A percentile compares a stretch with the other conserved stretches of the same genome.
phyloP scores from a whole-genome alignment of 345 rosid species.

The Noccaea bulbosa region DNA sequence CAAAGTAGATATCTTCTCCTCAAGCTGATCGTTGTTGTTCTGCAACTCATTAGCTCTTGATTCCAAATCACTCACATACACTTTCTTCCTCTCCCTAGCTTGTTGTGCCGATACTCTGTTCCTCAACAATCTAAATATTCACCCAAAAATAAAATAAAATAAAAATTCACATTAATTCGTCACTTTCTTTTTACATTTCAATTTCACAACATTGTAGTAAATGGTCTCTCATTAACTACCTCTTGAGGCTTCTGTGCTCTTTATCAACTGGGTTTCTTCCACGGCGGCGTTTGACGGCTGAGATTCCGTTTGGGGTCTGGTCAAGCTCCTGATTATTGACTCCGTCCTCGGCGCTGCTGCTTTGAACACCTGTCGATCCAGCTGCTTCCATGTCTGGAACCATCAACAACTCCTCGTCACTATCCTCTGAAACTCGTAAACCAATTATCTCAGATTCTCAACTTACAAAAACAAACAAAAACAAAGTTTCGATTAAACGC shows the following conservation, averaged over 20 bases:
- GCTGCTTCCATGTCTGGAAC: conserved; percentile 74
- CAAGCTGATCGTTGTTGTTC: conserved; percentile 59
- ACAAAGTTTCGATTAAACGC: background rate
- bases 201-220: background rate
- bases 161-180: background rate
- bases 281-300: conserved; percentile 46
- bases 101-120: conserved; percentile 85
- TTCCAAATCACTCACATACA: conserved; percentile 68
- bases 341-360: conserved; percentile 32
- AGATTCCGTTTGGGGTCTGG: conserved; percentile 41
- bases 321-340: conserved; percentile 21
- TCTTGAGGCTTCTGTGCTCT: conserved; percentile 70
- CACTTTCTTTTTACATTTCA: background rate
- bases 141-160: no score
- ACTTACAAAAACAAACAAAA: background rate
- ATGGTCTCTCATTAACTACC: conserved; percentile 41
- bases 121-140: conserved; percentile 57
- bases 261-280: conserved; percentile 67
- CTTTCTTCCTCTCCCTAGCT: conserved; percentile 87
- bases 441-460: background rate
- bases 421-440: conserved; percentile 49
- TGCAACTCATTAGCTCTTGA: conserved; percentile 56
- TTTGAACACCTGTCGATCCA: conserved; percentile 27
- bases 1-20: conserved; percentile 70
- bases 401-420: conserved; percentile 69